Percentiles rank a stretch among this genome's conserved stretches.
Conservation (phyloP, 164 flowering plant genomes). For the Litsea cubeba region DNA sequence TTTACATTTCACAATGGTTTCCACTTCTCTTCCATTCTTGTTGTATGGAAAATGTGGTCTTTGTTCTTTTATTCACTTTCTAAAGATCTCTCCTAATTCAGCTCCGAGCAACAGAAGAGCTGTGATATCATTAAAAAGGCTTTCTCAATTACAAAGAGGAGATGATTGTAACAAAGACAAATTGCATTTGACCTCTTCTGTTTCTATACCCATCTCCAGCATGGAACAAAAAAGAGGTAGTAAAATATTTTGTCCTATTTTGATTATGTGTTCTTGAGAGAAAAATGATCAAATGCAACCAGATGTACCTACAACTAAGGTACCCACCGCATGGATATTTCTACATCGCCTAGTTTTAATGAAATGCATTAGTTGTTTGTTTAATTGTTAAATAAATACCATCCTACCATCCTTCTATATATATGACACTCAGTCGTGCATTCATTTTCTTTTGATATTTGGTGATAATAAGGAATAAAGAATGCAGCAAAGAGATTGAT, state of each 20-base stretch:
- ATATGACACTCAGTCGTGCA: no score
- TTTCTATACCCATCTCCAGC: not conserved
- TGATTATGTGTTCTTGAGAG: not conserved
- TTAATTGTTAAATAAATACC: no score
- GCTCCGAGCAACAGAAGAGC: conserved; percentile 28
- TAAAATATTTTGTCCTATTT: not conserved
- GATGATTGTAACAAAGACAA: conserved; percentile 6
- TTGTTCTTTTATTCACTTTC: not conserved
- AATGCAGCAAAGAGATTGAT: no score
- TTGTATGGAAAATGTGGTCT: not conserved
- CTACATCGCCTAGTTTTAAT: no score
- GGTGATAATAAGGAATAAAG: no score
- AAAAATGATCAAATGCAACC: not conserved
- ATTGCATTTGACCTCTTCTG: not conserved
- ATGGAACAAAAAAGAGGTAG: not conserved
- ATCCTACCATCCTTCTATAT: no score
- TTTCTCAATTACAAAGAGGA: conserved; percentile 24
- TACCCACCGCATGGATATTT: no score
- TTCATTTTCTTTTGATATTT: no score
- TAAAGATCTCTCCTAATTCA: conserved; percentile 9
- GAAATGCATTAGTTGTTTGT: no score
- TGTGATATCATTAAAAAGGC: conserved; percentile 34
- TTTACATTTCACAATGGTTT: not conserved
- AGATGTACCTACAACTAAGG: no score
- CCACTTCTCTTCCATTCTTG: not conserved